A percentile compares a stretch with the other conserved stretches of the same genome.
These are phyloP conservation scores for Melanogaster broomeanus DNA, from an alignment of 768 basidiomycete species.

Conservation along the genomic window DNA sequence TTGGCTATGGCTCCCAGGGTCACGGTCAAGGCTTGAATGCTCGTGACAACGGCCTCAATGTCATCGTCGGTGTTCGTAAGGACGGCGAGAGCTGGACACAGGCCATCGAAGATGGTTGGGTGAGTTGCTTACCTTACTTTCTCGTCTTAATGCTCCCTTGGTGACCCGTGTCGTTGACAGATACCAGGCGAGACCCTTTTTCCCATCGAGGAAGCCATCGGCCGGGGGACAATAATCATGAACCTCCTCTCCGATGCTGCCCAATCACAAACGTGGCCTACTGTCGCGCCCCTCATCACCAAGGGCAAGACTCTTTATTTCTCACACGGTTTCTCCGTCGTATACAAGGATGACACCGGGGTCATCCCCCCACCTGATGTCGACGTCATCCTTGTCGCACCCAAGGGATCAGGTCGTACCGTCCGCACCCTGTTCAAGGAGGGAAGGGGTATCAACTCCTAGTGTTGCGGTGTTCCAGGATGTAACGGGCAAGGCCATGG, in stretches of 20 bases:
- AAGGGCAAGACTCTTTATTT: constrained; percentile 99
- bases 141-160: no score
- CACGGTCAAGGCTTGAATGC: constrained; percentile 99
- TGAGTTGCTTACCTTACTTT: constrained; percentile 35
- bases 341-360: constrained; percentile 96
- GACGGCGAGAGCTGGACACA: constrained; percentile 96
- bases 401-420: constrained; percentile 98
- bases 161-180: constrained; percentile 35
- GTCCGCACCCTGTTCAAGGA: constrained; percentile 99
- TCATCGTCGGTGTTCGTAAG: constrained; percentile 97
- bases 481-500: constrained; percentile 95
- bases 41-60: constrained; percentile 97
- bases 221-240: constrained; percentile 98
- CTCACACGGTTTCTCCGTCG: constrained; percentile 98
- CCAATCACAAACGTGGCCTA: constrained; percentile 95
- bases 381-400: constrained; percentile 98
- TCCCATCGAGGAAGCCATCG: constrained; percentile 97
- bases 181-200: constrained; percentile 97
- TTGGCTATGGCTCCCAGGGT: constrained; percentile 98
- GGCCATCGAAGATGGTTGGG: constrained; percentile 96
- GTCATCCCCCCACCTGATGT: constrained; percentile 91
- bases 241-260: constrained; percentile 99
- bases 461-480: constrained; percentile 96
- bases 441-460: constrained; percentile 97
- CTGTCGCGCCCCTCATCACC: constrained; percentile 90